These are phyloP conservation scores for Nigrospora sphaerica DNA, from an alignment of 2,329 filamentous ascomycete genomes.

Conservation along the genomic window DNA sequence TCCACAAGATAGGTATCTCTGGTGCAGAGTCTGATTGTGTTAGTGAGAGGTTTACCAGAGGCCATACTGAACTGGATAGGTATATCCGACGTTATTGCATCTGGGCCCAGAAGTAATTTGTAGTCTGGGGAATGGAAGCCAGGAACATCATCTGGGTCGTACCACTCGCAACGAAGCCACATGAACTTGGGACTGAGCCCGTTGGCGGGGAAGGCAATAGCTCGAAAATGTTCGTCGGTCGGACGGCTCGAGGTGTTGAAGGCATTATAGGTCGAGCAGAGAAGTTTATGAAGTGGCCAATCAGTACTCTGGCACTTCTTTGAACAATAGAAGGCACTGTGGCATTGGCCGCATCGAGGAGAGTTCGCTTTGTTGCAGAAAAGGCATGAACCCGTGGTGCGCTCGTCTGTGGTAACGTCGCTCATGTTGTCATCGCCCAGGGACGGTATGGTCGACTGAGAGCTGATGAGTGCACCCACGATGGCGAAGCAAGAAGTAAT, in stretches of 20 bases:
- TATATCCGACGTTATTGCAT: too few relatives aligned
- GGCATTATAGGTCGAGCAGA: slow-evolving; percentile 3
- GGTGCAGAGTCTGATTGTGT: slow-evolving; percentile 2
- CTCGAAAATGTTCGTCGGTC: slow-evolving; percentile 4
- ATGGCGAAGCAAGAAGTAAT: too few relatives aligned
- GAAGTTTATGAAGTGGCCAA: slow-evolving; percentile 7
- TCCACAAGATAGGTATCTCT: slow-evolving; percentile 1
- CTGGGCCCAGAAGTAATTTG: too few relatives aligned
- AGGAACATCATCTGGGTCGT: neutral
- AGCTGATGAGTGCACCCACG: too few relatives aligned
- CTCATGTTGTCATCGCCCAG: too few relatives aligned
- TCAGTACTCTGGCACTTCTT: slow-evolving; percentile 5
- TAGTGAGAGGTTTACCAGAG: neutral
- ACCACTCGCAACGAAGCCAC: slow-evolving; percentile 6
- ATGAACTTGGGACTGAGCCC: slow-evolving; percentile 3
- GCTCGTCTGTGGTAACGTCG: too few relatives aligned
- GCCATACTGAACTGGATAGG: neutral
- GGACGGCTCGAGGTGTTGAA: slow-evolving; percentile 5
- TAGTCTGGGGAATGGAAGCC: neutral
- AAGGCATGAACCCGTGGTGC: too few relatives aligned
- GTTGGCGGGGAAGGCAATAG: slow-evolving; percentile 3
- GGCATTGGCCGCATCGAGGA: slow-evolving; percentile 4
- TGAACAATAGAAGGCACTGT: slow-evolving; percentile 6
- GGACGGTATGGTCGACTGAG: too few relatives aligned
- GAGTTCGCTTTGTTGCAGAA: slow-evolving; percentile 5